Evolutionary conservation across 148 eudicot genomes (phyloP), one percentile per base, ranked within the genome.

Genomic region (Arctostaphylos glauca): DNA sequence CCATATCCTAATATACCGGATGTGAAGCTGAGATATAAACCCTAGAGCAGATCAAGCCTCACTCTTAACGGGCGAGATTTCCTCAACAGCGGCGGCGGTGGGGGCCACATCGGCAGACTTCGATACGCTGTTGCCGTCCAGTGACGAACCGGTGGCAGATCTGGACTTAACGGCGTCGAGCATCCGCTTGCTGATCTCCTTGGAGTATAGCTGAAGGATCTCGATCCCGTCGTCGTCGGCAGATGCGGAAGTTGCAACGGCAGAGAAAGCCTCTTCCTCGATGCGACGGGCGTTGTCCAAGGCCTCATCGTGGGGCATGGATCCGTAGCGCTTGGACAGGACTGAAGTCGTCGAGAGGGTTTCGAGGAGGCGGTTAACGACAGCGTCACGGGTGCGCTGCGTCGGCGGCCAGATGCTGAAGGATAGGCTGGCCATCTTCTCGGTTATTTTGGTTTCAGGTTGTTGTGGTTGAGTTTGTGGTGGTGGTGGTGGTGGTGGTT

Each of bases 361-460:
- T 23, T 95, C 95, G 88, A 94, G 83, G 73, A 95, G 93, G 82
- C 95, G 98, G 66, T 78, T 80, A 54, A 85, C 77, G 59, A 95
- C 95, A 78, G 98, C 98, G 72, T 90, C 98, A 68, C 98, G 94
- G 0, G 98, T 95, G 77, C 98, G 95, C 77, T 91, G 91, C 9
- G 91, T 84, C 2, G 98, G 98, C 0, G 98, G 98, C 98, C 98
- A 95, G 38, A 95, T 91, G 88, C 90, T 90, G 96, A 92, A 94
- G 25, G 96, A 87, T 14, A 88, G 46, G 85, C 86, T 87, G 77
- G 9, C 16, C 83, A 83, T 70, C 19, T 84, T 92, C n/a, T 79
- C 83, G 52, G 77, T 18, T 68, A 43, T 16, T 6, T 68, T 80
- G 38, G 54, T 12, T 16, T 18, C 7, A 0, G 55, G 3, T 4